Evolutionary conservation across 1,284 basidiomycete genomes (phyloP).

Genomic region (Heterobasidion annosum): DNA sequence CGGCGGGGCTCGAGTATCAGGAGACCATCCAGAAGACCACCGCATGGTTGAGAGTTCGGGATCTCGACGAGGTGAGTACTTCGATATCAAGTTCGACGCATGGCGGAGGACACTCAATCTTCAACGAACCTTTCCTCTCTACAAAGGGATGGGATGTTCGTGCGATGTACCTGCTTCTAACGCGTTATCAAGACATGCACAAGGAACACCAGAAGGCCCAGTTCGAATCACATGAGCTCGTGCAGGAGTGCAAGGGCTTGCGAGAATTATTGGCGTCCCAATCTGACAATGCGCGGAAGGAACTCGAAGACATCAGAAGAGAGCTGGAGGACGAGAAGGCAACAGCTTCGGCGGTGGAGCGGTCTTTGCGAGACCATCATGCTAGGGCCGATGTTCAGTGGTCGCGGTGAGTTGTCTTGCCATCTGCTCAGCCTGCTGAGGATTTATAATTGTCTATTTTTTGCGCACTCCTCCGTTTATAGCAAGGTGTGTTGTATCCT

Average conservation of each 20-base stretch:
- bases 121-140: background rate
- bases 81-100: background rate
- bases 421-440: background rate
- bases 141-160: conserved; percentile 13
- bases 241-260: conserved; percentile 8
- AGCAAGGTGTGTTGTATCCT: conserved; percentile 1
- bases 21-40: conserved; percentile 9
- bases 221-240: conserved; percentile 7
- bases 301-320: conserved; percentile 3
- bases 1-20: conserved; percentile 10
- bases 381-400: background rate
- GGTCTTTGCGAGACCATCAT: conserved; percentile 1
- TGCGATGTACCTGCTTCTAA: conserved; percentile 12
- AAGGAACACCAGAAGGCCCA: conserved; percentile 12
- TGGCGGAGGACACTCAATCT: background rate
- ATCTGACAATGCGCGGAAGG: conserved; percentile 5
- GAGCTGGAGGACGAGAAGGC: background rate
- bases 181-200: conserved; percentile 13
- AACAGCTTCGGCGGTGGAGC: conserved; percentile 1
- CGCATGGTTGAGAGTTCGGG: conserved; percentile 10
- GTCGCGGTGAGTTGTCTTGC: conserved; percentile 4
- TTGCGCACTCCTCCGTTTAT: background rate
- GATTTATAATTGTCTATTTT: background rate
- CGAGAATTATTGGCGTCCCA: conserved; percentile 3
- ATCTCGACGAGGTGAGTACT: conserved; percentile 9